A percentile compares a stretch with the other conserved stretches of the same genome.
These are phyloP conservation scores for Perkinsus olseni DNA, from an alignment of 169 alveolate species.

Conservation along the genomic window DNA sequence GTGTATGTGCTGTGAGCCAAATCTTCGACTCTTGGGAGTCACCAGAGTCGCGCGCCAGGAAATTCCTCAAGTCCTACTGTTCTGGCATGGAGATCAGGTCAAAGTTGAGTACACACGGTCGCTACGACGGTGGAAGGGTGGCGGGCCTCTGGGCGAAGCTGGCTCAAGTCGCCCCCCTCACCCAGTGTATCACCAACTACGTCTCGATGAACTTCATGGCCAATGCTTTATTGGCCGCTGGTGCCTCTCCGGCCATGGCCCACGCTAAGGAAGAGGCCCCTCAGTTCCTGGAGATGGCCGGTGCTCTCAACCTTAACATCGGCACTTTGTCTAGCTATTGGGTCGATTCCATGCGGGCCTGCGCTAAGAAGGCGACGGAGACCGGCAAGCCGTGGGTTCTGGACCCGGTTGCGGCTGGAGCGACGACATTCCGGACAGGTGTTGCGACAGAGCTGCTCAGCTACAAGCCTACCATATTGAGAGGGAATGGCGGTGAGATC, in stretches of 20 bases:
- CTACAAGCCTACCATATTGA: background rate
- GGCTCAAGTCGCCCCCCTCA: background rate
- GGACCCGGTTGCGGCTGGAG: slow-evolving; percentile 5
- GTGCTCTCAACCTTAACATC: background rate
- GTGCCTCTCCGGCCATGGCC: background rate
- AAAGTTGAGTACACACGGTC: background rate
- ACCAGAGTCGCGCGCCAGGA: background rate
- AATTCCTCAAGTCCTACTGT: background rate
- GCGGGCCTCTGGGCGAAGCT: background rate
- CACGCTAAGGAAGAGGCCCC: background rate
- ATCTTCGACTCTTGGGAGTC: background rate
- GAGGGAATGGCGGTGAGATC: slow-evolving; percentile 12
- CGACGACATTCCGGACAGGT: background rate
- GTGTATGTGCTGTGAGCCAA: background rate
- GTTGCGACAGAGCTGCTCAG: background rate
- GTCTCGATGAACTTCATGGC: background rate
- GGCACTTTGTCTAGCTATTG: background rate
- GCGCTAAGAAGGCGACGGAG: slow-evolving; percentile 4
- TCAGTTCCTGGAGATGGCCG: background rate
- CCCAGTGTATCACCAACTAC: background rate
- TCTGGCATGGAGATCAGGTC: background rate
- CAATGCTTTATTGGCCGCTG: background rate
- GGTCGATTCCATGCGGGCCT: background rate
- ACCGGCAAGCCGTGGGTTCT: background rate
- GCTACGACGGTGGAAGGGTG: background rate